Evolutionary conservation across 31 red algal genomes (phyloP).

Genomic region (Porphyra umbilicalis): DNA sequence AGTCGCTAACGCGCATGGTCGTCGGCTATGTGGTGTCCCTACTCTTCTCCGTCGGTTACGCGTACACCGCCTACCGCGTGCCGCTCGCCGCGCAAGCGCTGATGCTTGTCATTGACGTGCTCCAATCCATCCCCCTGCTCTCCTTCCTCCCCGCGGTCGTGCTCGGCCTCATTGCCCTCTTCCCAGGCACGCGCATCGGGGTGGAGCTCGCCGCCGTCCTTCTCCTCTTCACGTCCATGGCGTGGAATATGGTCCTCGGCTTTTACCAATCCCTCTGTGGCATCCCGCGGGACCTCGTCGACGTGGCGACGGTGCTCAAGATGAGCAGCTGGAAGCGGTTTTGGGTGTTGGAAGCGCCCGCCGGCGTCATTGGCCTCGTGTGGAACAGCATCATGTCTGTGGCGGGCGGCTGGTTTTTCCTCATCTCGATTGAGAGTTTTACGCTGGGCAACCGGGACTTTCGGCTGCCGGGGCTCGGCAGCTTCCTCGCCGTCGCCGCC

Average conservation of each 20-base stretch:
- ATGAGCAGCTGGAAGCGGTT: conserved; percentile 83
- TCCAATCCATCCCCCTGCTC: conserved; percentile 90
- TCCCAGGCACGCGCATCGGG: conserved; percentile 80
- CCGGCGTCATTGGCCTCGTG: conserved; percentile 70
- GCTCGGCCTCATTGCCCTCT: conserved; percentile 75
- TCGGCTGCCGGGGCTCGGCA: conserved; percentile 84
- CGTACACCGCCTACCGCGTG: conserved; percentile 81
- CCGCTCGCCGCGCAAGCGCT: conserved; percentile 76
- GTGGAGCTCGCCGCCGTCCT: conserved; percentile 88
- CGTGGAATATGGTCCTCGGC: conserved; percentile 92
- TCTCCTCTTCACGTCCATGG: conserved; percentile 92
- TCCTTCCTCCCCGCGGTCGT: conserved; percentile 89
- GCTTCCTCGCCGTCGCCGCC: conserved; percentile 81
- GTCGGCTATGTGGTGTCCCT: conserved; percentile 76
- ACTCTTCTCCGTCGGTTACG: conserved; percentile 75
- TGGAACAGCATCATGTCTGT: conserved; percentile 97
- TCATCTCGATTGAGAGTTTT: conserved; percentile 96
- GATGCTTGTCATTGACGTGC: conserved; percentile 78
- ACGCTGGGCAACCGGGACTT: conserved; percentile 79
- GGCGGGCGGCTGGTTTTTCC: conserved; percentile 96
- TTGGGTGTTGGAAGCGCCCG: conserved; percentile 73
- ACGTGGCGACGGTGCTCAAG: conserved; percentile 67
- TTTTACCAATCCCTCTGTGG: conserved; percentile 83
- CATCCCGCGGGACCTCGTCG: conserved; percentile 78
- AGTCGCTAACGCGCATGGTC: conserved; percentile 65